phyloP scores from a whole-genome alignment of 2,329 filamentous ascomycete species.

The Claviceps citrina region DNA sequence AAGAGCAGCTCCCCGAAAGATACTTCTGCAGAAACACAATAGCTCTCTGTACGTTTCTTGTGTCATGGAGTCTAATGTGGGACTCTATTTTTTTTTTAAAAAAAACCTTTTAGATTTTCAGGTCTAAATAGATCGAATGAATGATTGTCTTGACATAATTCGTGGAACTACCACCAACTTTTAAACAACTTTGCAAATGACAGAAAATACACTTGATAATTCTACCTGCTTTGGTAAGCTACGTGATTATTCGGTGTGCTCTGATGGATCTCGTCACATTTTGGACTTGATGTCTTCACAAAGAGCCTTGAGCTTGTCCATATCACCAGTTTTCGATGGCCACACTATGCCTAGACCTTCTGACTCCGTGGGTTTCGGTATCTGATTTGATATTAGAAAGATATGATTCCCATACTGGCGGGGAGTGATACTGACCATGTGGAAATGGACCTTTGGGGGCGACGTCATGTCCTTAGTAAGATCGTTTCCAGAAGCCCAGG shows the following conservation, averaged over 20 bases:
- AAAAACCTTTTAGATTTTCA: no score
- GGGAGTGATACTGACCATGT: slow-evolving; percentile 72
- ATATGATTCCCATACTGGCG: no score
- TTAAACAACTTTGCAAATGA: no score
- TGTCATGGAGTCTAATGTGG: neutral
- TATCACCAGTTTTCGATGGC: slow-evolving; percentile 61
- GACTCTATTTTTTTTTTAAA: neutral
- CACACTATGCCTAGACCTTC: slow-evolving; percentile 71
- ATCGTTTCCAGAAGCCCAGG: no score
- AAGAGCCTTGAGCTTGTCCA: slow-evolving; percentile 67
- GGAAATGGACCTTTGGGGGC: slow-evolving; percentile 61
- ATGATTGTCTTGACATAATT: no score
- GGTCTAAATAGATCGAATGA: neutral
- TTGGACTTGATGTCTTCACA: slow-evolving; percentile 76
- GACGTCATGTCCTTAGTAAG: neutral
- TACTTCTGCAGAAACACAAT: slow-evolving; percentile 14
- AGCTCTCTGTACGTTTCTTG: no score
- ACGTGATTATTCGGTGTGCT: neutral
- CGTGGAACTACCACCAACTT: no score
- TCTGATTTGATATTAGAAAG: slow-evolving; percentile 33
- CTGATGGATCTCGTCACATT: slow-evolving; percentile 42
- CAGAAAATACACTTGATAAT: neutral
- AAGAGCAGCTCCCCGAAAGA: neutral
- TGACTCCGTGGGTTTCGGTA: slow-evolving; percentile 75
- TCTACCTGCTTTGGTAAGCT: neutral